Evolutionary conservation across 441 rosid genomes (phyloP), one percentile per base, ranked within the genome.

Genomic region (Pelargonium cotyledonis): DNA sequence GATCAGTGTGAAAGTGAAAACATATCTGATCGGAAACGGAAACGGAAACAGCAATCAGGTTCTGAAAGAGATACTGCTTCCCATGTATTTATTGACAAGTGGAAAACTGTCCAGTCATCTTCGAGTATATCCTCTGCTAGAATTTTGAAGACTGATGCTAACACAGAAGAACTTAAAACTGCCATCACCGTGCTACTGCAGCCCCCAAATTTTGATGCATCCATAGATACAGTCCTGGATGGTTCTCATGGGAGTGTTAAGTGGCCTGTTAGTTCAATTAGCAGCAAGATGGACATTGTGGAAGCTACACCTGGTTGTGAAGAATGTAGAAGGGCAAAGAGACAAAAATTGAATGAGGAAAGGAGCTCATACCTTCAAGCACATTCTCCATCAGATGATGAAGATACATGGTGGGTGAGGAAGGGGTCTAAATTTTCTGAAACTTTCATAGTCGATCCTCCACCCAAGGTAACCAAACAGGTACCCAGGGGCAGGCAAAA

Each of bases 331-430:
- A 85, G 80, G 82, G 90, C 85, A 35, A 96, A 90, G 82, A 85
- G 85, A 83, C 92, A 80, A 61, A 93, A 90, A 80, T 60, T 86
- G 69, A 81, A 74, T 53, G 98, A 94, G 75, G 96, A 89, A 69
- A 88, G 82, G 80, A 86, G 82, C 77, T 86, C 92, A 61, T 79
- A 43, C 78, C 70, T 83, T 76, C 90, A 80, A 80, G 87, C 83
- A 15, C 78, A 81, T 78, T 96, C 96, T 78, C 89, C 79, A 66
- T 91, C 91, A 49, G 98, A 91, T 74, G 95, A 89, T 77, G 99
- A 96, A 80, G 97, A 91, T 82, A 82, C 74, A 69, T 96, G 99
- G 99, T 96, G 99, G 99, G 75, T 76, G 76, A 84, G 85, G 82
- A 96, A 90, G 85, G 97, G 89, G 40, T 73, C 76, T 8, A 90